phyloP scores from a whole-genome alignment of 2,329 filamentous ascomycete genomes.

The Trichoderma sp. region DNA sequence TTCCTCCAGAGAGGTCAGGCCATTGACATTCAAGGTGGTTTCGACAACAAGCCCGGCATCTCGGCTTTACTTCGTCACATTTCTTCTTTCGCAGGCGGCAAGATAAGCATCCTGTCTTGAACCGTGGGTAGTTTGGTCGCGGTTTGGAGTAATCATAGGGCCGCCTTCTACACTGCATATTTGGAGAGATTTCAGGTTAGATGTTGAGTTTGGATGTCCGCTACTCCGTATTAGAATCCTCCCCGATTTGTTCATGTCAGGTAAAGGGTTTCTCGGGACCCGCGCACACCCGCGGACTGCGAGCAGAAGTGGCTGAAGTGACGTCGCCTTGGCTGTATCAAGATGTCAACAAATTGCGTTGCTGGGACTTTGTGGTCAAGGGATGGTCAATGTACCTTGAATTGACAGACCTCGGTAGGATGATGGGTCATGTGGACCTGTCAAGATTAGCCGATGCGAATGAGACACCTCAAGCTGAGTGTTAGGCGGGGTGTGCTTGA shows the following conservation, averaged over 20 bases:
- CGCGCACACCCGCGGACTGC: not conserved
- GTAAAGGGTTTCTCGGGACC: not conserved
- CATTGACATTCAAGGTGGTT: slow-evolving; percentile 29
- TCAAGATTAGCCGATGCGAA: not conserved
- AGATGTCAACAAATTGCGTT: not conserved
- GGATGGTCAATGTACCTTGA: not conserved
- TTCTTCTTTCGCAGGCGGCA: slow-evolving; percentile 45
- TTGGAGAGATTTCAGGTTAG: not conserved
- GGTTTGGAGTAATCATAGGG: slow-evolving; percentile 23
- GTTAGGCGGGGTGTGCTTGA: not conserved
- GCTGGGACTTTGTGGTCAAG: not conserved
- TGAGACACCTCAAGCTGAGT: not conserved
- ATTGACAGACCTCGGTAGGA: not conserved
- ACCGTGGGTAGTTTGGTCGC: not conserved
- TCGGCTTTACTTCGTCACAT: slow-evolving; percentile 40
- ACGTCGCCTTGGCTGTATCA: not conserved
- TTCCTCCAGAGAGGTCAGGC: not conserved
- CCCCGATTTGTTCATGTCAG: not conserved
- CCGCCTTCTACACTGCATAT: slow-evolving; percentile 1
- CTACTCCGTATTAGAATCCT: not conserved
- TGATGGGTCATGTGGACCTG: not conserved
- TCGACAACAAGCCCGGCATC: slow-evolving; percentile 35
- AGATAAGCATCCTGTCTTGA: slow-evolving; percentile 37
- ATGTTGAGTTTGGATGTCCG: not conserved
- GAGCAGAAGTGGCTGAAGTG: not conserved